Base-by-base conservation (phyloP, 306 rosid species). In the Canavalia gladiata region DNA sequence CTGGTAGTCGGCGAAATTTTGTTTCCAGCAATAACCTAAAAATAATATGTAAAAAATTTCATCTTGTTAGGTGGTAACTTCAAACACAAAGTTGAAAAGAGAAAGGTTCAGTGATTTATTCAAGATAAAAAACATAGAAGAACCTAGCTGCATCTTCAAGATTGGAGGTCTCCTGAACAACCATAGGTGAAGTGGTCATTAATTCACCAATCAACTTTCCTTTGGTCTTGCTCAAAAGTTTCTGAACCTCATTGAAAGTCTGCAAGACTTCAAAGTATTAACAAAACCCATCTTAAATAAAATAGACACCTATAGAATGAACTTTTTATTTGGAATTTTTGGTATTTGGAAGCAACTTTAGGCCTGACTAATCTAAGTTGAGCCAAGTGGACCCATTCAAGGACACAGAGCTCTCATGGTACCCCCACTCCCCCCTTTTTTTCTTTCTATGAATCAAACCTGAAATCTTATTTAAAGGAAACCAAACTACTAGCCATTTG, bases 101-200 rank as follows among this genome's bases (percentile, higher is more conserved):
- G 62, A 68, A 45, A 18, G 78, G 28, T 30, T 45, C 34, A 43
- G 25, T 25, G 18, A 43, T 28, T 30, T 6, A 39, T 64, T 68
- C 81, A 92, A 59, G 30, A 25, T 52, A 45, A 1, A 63, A 6
- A 47, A 63, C 49, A 45, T 28, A 57, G 59, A 42, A 70, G 60
- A 59, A 94, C 95, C 98, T 87, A 47, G 92, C 98, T 73, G 92
- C 92, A 50, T 87, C 92, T 88, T 91, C 95, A 8, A 94, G 98
- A 85, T 91, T 88, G 39, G 97, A 86, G 39, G 85, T 84, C 79
- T 94, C 95, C 34, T 91, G 85, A 78, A 94, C 98, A 4, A 91
- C 97, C 71, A 91, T 77, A 35, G 97, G 92, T 13, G 89, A 86
- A 5, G 91, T 83, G 65, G 94, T 90, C 95, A 94, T 91, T 68